Conservation (phyloP, 2,329 filamentous ascomycete genomes). For the Fusarium coffeatum region DNA sequence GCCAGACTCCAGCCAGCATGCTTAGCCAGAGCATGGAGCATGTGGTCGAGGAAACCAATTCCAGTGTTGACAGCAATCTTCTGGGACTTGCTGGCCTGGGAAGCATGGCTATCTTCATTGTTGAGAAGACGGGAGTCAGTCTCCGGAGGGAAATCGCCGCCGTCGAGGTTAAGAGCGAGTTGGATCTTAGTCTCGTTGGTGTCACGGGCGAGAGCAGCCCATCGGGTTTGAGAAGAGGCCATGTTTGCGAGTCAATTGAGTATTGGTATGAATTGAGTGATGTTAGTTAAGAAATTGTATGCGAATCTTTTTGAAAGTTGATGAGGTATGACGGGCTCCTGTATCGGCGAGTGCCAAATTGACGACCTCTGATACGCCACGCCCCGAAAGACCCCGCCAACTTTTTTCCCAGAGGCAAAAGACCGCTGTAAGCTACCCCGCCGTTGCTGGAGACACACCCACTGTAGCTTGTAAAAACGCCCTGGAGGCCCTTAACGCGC, state of each 20-base stretch:
- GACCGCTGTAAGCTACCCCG: conserved; percentile 47
- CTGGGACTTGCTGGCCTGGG: conserved; percentile 85
- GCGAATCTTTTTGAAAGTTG: conserved; percentile 28
- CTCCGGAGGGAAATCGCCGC: conserved; percentile 78
- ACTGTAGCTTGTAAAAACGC: conserved; percentile 34
- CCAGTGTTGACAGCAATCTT: conserved; percentile 90
- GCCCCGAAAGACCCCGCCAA: conserved; percentile 16
- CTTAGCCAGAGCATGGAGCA: conserved; percentile 96
- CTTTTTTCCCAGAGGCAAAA: conserved; percentile 39
- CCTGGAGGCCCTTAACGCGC: conserved; percentile 38
- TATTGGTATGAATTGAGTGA: conserved; percentile 3
- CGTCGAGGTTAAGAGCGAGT: conserved; percentile 91
- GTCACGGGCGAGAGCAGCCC: conserved; percentile 83
- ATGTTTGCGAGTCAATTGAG: conserved; percentile 40
- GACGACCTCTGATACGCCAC: conserved; percentile 43
- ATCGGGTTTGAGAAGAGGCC: conserved; percentile 62
- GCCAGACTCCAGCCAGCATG: conserved; percentile 94
- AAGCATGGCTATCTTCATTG: conserved; percentile 75
- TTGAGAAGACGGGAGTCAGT: conserved; percentile 67
- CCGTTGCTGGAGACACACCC: conserved; percentile 43
- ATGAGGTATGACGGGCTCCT: conserved; percentile 38
- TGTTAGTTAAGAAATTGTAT: background rate
- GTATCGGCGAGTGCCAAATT: conserved; percentile 48
- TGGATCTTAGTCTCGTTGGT: conserved; percentile 99
- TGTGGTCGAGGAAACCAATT: conserved; percentile 98